Conservation (phyloP, 2,329 filamentous ascomycete species). For the Paecilomyces niveus region DNA sequence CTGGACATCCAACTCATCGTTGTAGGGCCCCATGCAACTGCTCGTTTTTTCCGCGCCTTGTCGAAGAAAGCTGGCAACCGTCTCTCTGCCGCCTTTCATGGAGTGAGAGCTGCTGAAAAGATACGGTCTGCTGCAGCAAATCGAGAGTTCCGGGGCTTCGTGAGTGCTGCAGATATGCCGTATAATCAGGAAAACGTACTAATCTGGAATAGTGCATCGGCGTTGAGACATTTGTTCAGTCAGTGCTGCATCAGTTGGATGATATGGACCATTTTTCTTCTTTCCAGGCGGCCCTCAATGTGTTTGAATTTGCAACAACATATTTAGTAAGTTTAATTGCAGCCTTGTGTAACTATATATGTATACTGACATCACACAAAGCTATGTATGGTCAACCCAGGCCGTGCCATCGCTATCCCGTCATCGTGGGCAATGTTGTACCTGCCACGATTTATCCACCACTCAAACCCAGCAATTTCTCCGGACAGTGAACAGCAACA, state of each 20-base stretch:
- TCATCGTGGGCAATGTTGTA: conserved; percentile 9
- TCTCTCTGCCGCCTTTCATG: background rate
- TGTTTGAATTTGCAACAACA: conserved; percentile 8
- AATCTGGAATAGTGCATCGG: background rate
- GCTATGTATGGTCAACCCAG: conserved; percentile 8
- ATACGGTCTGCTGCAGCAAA: background rate
- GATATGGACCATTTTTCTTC: background rate
- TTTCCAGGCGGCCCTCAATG: conserved; percentile 7
- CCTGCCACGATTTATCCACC: conserved; percentile 5
- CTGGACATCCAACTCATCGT: background rate
- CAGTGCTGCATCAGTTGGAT: background rate
- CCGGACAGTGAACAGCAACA: background rate
- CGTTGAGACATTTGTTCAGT: background rate
- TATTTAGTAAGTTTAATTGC: conserved; percentile 4
- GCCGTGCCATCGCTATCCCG: conserved; percentile 6
- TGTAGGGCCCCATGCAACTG: background rate
- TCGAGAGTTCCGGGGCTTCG: background rate
- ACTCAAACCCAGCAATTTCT: background rate
- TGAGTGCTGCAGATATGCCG: background rate
- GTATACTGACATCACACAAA: background rate
- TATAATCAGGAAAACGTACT: background rate
- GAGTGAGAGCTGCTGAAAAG: background rate
- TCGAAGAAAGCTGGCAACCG: background rate
- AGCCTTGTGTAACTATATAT: background rate
- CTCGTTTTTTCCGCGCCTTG: background rate